Base-by-base conservation (phyloP, 306 rosid genomes). In the Casuarina cunninghamiana region DNA sequence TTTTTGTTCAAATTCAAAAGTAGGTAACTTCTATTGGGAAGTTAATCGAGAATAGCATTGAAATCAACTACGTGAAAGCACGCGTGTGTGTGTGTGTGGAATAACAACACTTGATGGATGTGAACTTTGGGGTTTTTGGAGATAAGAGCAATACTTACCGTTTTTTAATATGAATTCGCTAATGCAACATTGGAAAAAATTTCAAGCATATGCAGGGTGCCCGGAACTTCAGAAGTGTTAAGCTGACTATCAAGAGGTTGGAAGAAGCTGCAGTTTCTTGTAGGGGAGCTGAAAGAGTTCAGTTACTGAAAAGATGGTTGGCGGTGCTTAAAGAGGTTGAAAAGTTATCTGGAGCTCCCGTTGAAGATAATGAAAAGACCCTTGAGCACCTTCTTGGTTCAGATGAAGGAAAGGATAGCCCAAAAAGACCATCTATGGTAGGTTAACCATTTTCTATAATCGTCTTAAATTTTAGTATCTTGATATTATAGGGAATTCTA, bases 251-350 rank as follows among this genome's bases (percentile, higher is more conserved):
- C 63, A 89, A 87, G 76, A 83, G 97, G 50, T 86, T 96, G 89
- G 99, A 96, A 81, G 98, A 96, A 73, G 97, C 97, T 58, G 97
- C 99, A 66, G 78, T 96, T 54, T 78, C 94, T 5, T 84, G 82
- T 43, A 84, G 93, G 82, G 98, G 98, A 17, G 57, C 83, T 21
- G 97, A 91, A 81, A 93, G 98, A 86, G 85, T 81, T 53, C 88
- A 85, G 81, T 83, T 96, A 88, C 86, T 96, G 83, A 88, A 81
- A 74, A 81, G 99, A 79, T 96, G 99, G 99, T 84, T 96, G 84
- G 77, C 83, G 66, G 90, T 93, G 68, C 99, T 96, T 46, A 84
- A 85, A 82, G 99, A 96, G 83, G 69, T 91, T 58, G 92, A 91
- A 57, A 93, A 84, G 41, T 73, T 84, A 46, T 81, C 88, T 41